phyloP scores from a whole-genome alignment of 352 stramenopile genomes.

The Elongisporangium undulatum region DNA sequence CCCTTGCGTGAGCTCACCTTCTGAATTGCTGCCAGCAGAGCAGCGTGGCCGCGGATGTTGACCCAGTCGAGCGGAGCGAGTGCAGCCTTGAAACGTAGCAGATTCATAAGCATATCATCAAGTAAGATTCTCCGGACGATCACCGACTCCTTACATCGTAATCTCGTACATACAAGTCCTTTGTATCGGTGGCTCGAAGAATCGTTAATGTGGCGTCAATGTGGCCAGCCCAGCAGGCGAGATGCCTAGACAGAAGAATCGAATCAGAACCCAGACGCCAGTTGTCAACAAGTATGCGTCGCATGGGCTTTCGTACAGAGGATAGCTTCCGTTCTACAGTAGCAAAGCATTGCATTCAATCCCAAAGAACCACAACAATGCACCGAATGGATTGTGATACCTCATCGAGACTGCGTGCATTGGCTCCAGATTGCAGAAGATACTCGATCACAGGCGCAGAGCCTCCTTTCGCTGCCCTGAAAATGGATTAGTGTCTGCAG shows the following conservation, averaged over 20 bases:
- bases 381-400: slow-evolving; percentile 6
- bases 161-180: slow-evolving; percentile 63
- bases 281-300: background rate
- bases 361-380: background rate
- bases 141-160: slow-evolving; percentile 61
- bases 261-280: background rate
- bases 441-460: slow-evolving; percentile 43
- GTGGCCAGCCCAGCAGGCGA: slow-evolving; percentile 66
- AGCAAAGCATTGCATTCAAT: background rate
- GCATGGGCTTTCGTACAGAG: slow-evolving; percentile 26
- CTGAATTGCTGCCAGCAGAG: slow-evolving; percentile 46
- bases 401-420: slow-evolving; percentile 45
- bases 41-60: slow-evolving; percentile 35
- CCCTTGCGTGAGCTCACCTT: slow-evolving; percentile 19
- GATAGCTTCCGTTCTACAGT: slow-evolving; percentile 54
- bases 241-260: slow-evolving; percentile 27
- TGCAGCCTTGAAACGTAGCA: slow-evolving; percentile 14
- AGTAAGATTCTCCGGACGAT: too few relatives aligned
- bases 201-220: slow-evolving; percentile 44
- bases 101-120: background rate
- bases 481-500: background rate
- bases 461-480: slow-evolving; percentile 67
- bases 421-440: slow-evolving; percentile 43
- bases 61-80: slow-evolving; percentile 59
- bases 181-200: slow-evolving; percentile 38